Conservation (phyloP, 208 protist species). For the Leishmania gerbilli region DNA sequence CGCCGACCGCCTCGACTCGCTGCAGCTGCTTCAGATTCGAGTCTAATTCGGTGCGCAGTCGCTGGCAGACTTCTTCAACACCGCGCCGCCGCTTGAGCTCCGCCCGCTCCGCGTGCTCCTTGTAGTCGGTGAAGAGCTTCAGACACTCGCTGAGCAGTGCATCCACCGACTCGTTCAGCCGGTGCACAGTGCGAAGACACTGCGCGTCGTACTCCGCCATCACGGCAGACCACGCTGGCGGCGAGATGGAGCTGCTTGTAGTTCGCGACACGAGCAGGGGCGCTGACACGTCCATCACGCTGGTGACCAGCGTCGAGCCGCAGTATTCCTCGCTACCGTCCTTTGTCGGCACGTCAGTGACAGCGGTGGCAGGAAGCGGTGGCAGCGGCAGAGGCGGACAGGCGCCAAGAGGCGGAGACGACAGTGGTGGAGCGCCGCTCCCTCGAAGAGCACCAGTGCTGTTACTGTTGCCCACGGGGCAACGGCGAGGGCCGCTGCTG, state of each 20-base stretch:
- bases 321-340: background rate
- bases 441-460: background rate
- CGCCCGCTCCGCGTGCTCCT: constrained; percentile 4
- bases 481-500: constrained; percentile 11
- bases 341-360: background rate
- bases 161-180: constrained; percentile 30
- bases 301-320: background rate
- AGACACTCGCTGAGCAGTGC: constrained; percentile 33
- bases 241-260: background rate
- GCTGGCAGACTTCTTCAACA: constrained; percentile 25
- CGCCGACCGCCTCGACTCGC: constrained; percentile 17
- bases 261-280: constrained; percentile 1
- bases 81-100: constrained; percentile 15
- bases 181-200: constrained; percentile 37
- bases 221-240: constrained; percentile 18
- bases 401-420: background rate
- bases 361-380: no score
- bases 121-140: constrained; percentile 14
- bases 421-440: constrained; percentile 1
- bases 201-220: constrained; percentile 35
- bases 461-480: background rate
- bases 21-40: constrained; percentile 21
- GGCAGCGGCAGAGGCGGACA: background rate
- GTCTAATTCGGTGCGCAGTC: constrained; percentile 37
- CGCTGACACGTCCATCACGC: constrained; percentile 1